Evolutionary conservation across 2,329 filamentous ascomycete genomes (phyloP).

Genomic region (Zopfia rhizophila): DNA sequence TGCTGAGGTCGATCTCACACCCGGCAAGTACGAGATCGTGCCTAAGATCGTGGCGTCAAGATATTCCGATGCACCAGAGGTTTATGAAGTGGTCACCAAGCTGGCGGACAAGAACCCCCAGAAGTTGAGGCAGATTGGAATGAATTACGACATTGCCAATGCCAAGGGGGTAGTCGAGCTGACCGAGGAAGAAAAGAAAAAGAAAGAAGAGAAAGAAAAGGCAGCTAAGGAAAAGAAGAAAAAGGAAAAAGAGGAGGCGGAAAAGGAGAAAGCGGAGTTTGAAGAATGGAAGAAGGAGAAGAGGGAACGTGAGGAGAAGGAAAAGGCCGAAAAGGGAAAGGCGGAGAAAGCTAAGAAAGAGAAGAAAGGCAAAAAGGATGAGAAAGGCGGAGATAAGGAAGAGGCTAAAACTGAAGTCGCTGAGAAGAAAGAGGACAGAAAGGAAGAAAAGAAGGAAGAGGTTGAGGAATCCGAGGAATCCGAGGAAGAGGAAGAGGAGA

Average conservation of each 20-base stretch:
- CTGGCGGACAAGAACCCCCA: conserved; percentile 52
- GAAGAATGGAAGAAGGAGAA: conserved; percentile 46
- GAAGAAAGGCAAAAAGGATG: conserved; percentile 33
- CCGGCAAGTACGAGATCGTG: conserved; percentile 77
- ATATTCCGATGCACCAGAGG: conserved; percentile 57
- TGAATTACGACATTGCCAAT: conserved; percentile 76
- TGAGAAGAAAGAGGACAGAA: conserved; percentile 20
- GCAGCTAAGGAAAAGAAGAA: conserved; percentile 42
- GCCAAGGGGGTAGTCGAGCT: conserved; percentile 67
- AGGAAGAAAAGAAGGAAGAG: conserved; percentile 21
- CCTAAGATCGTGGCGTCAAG: conserved; percentile 76
- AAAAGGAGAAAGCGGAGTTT: conserved; percentile 41
- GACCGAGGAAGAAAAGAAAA: conserved; percentile 59
- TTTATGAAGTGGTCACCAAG: conserved; percentile 70
- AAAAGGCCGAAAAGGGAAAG: conserved; percentile 43
- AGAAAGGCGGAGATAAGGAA: conserved; percentile 29
- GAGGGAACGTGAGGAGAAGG: conserved; percentile 31
- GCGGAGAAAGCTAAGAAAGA: conserved; percentile 25
- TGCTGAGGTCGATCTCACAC: conserved; percentile 77
- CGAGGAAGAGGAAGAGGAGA: conserved; percentile 11
- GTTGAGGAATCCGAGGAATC: conserved; percentile 4
- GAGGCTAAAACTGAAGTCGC: conserved; percentile 26
- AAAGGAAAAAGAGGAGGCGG: conserved; percentile 42
- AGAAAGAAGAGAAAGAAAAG: conserved; percentile 49
- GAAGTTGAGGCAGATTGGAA: conserved; percentile 70